A percentile compares a stretch with the other conserved stretches of the same genome.
phyloP scores from a whole-genome alignment of 2,329 filamentous ascomycete species.

The Botrytis sinoallii region DNA sequence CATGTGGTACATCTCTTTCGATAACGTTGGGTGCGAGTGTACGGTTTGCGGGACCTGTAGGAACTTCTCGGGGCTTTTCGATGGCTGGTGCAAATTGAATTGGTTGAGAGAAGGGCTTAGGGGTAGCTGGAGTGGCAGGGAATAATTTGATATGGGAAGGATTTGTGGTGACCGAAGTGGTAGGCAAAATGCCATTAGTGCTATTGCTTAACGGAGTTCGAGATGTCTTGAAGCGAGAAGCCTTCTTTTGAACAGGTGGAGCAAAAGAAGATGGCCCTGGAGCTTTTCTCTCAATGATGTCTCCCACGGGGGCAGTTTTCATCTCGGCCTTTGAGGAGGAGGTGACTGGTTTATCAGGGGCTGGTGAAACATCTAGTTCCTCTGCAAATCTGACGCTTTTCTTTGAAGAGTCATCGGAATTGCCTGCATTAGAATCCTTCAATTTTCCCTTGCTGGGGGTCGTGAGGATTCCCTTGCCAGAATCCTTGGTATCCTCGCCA shows the following conservation, averaged over 20 bases:
- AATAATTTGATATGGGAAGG: constrained; percentile 25
- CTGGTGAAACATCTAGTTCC: constrained; percentile 65
- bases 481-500: constrained; percentile 22
- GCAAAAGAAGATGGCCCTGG: constrained; percentile 26
- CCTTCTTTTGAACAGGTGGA: constrained; percentile 36
- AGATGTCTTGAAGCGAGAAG: constrained; percentile 45
- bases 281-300: constrained; percentile 42
- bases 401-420: constrained; percentile 32
- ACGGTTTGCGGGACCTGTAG: constrained; percentile 42
- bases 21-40: constrained; percentile 59
- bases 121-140: constrained; percentile 28
- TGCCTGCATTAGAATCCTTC: background rate
- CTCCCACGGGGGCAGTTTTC: constrained; percentile 44
- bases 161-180: constrained; percentile 8
- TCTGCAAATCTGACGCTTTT: constrained; percentile 83
- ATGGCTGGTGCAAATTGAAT: constrained; percentile 30
- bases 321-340: constrained; percentile 19
- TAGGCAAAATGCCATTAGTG: constrained; percentile 22
- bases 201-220: constrained; percentile 31
- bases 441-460: background rate
- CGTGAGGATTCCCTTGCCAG: constrained; percentile 6
- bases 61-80: constrained; percentile 28
- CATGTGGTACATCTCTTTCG: constrained; percentile 47
- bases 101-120: constrained; percentile 31
- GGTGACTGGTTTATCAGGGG: constrained; percentile 35